phyloP scores from a whole-genome alignment of 129 eudicot species.

The Kitagawia praeruptora region DNA sequence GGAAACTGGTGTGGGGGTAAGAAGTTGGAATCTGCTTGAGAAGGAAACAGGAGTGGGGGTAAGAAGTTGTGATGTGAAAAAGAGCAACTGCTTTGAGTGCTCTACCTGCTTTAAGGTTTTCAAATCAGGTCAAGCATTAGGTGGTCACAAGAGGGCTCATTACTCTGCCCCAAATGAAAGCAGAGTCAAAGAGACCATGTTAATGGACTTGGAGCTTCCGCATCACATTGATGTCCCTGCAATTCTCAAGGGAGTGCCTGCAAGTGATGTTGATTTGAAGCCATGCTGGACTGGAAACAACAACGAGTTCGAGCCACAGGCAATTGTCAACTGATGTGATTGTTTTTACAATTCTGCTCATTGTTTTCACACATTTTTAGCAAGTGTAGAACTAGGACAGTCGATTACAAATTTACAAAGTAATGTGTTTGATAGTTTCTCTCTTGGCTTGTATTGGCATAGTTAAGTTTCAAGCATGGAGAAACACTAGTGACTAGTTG shows the following conservation, averaged over 20 bases:
- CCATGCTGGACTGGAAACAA: slow-evolving; percentile 32
- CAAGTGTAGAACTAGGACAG: background rate
- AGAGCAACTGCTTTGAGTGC: slow-evolving; percentile 32
- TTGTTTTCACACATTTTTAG: background rate
- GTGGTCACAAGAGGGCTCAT: slow-evolving; percentile 62
- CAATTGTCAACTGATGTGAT: slow-evolving; percentile 18
- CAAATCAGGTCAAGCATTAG: slow-evolving; percentile 54
- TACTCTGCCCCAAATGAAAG: slow-evolving; percentile 18
- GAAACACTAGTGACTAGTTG: background rate
- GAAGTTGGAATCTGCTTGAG: slow-evolving; percentile 14
- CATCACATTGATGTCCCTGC: slow-evolving; percentile 14
- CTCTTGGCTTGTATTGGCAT: background rate
- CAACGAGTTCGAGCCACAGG: slow-evolving; percentile 17
- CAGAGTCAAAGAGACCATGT: slow-evolving; percentile 15
- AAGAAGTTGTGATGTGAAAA: slow-evolving; percentile 20
- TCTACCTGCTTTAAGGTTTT: slow-evolving; percentile 48
- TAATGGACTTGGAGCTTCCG: slow-evolving; percentile 14
- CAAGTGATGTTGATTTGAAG: slow-evolving; percentile 20
- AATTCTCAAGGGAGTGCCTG: slow-evolving; percentile 21
- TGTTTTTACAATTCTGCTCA: slow-evolving; percentile 3
- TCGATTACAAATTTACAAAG: background rate
- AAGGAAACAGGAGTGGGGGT: background rate
- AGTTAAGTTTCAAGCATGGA: background rate
- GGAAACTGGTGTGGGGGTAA: background rate
- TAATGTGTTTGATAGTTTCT: background rate